Conservation (phyloP, 345 rosid species). For the Eucalyptus dawsonii region DNA sequence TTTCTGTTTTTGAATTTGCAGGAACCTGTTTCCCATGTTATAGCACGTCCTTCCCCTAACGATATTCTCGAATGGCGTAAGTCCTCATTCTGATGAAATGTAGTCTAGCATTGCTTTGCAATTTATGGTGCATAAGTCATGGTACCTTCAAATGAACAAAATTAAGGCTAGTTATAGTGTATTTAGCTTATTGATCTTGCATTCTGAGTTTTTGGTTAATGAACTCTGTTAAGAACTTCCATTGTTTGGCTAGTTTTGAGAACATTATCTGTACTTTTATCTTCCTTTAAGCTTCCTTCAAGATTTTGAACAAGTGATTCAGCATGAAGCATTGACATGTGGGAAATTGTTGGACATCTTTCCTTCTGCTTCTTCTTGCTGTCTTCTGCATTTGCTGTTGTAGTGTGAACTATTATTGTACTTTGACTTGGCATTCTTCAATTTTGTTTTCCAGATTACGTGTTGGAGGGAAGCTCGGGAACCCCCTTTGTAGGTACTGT, state of each 20-base stretch:
- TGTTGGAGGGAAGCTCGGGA: conserved; percentile 92
- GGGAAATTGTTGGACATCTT: neutral
- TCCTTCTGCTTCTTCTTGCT: neutral
- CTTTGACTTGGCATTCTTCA: neutral
- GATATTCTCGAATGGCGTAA: conserved; percentile 99
- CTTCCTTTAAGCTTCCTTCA: neutral
- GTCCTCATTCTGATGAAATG: conserved; percentile 1
- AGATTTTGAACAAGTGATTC: neutral
- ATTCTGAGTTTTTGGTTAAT: neutral
- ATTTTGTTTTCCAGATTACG: conserved; percentile 51
- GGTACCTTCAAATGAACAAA: neutral
- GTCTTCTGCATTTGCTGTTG: neutral
- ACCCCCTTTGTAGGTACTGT: conserved; percentile 89
- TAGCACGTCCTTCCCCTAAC: conserved; percentile 88
- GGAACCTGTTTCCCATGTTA: conserved; percentile 94
- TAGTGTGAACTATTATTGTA: neutral
- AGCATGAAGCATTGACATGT: neutral
- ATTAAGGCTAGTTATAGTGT: neutral
- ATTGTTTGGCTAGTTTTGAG: neutral
- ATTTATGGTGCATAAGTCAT: neutral
- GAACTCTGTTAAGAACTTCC: neutral
- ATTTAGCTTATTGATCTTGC: neutral
- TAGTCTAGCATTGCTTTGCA: neutral
- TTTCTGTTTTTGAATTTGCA: conserved; percentile 16
- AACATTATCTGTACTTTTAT: neutral